Base-by-base conservation (phyloP, 371 early-diverging fungal genomes). In the Capniomyces stellatus region DNA sequence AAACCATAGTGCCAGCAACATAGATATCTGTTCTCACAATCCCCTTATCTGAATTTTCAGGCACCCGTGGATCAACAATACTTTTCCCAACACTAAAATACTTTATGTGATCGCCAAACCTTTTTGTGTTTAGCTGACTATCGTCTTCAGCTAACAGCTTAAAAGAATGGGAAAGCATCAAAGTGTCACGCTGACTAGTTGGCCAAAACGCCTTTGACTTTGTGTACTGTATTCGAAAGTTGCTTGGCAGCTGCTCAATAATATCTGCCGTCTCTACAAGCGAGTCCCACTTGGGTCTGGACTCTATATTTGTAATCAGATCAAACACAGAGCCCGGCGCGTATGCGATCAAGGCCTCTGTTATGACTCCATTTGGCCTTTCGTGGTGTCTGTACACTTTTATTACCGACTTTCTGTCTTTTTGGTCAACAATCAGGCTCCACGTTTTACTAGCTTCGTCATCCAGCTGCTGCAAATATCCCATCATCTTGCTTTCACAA, bases 191-290 rank as follows among this genome's bases (percentile, higher is more conserved):
- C 0, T 71, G 64, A 2, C 75, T 61, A 0, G 76, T 74, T 1
- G 78, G 78, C 80, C 80, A 78, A 40, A 79, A 54, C 6, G 69
- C 62, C 50, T 71, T 78, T 43, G 69, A 70, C 44, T 69, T 64
- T 27, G 77, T 55, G 29, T 78, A 79, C 51, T 67, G 71, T 22
- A 79, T 55, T 21, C 64, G 60, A 43, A 71, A 68, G 29, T 58
- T 46, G 8, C 46, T 42, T 0, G 59, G 59, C 43, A 76, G 47
- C 18, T 54, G 39, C n/a, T 61, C 61, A 0, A 78, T 18, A 6
- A 67, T 46, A 46, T 51, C 51, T 8, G 79, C 64, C 3, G 63
- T 55, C n/a, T 73, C 77, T 4, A 69, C 71, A 54, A 77, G 63
- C 23, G 71, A 70, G 35, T 77, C 78, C 78, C 78, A 77, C 47